Evolutionary conservation across 2,329 filamentous ascomycete genomes (phyloP).

Genomic region (Trichoderma gracile): DNA sequence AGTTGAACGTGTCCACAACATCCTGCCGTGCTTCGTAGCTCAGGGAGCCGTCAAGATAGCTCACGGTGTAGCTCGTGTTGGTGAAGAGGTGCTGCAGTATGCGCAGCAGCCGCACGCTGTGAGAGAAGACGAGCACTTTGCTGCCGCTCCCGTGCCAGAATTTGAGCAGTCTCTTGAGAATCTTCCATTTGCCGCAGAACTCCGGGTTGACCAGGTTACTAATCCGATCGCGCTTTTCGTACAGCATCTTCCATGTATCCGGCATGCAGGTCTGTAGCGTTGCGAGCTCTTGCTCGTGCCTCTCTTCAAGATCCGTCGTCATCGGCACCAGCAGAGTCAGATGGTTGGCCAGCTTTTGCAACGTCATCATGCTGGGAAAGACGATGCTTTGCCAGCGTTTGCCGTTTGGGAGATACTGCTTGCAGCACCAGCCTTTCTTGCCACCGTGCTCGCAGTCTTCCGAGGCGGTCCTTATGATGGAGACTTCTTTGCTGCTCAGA

Average conservation of each 20-base stretch:
- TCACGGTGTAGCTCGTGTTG: slow-evolving; percentile 86
- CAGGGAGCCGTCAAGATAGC: slow-evolving; percentile 85
- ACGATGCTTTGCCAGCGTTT: slow-evolving; percentile 73
- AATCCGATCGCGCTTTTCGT: slow-evolving; percentile 74
- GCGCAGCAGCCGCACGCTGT: slow-evolving; percentile 80
- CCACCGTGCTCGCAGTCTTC: slow-evolving; percentile 68
- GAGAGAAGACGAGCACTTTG: slow-evolving; percentile 94
- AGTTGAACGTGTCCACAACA: slow-evolving; percentile 88
- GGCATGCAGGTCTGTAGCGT: slow-evolving; percentile 75
- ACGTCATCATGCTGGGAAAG: slow-evolving; percentile 78
- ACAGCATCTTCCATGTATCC: slow-evolving; percentile 71
- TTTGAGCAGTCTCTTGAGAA: slow-evolving; percentile 79
- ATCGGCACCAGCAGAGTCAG: slow-evolving; percentile 81
- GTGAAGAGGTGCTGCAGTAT: slow-evolving; percentile 85
- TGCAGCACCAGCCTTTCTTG: slow-evolving; percentile 77
- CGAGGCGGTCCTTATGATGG: slow-evolving; percentile 66
- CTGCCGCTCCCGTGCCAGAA: slow-evolving; percentile 90
- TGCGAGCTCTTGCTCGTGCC: slow-evolving; percentile 74
- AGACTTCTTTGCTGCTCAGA: slow-evolving; percentile 66
- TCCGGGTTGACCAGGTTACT: slow-evolving; percentile 80
- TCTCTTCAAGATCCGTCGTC: slow-evolving; percentile 63
- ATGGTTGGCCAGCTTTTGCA: slow-evolving; percentile 91
- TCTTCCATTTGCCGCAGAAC: slow-evolving; percentile 96
- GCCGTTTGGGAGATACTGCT: slow-evolving; percentile 58
- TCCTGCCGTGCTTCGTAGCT: slow-evolving; percentile 79